These are phyloP conservation scores for Malassezia pachydermatis DNA, from an alignment of 1,284 basidiomycete species.

Conservation along the genomic window DNA sequence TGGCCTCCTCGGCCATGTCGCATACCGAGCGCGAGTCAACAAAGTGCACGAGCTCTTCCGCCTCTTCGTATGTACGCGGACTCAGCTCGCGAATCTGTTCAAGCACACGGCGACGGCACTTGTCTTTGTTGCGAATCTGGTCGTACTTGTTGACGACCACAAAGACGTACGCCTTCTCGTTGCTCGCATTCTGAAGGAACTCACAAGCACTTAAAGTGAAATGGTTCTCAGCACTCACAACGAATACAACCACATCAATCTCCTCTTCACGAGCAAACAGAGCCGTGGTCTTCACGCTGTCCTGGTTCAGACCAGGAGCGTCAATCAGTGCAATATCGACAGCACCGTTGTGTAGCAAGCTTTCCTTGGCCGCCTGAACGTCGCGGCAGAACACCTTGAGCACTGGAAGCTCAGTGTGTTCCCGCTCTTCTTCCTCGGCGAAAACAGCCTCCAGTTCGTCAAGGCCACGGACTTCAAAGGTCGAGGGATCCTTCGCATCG, in stretches of 20 bases:
- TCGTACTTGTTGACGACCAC: constrained; percentile 98
- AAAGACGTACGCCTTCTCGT: constrained; percentile 96
- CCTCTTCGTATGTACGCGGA: constrained; percentile 80
- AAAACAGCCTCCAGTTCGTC: constrained; percentile 70
- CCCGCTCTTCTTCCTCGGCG: constrained; percentile 56
- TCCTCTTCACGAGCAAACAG: constrained; percentile 93
- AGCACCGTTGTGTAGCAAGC: constrained; percentile 68
- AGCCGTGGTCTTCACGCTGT: constrained; percentile 88
- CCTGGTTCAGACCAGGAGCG: constrained; percentile 91
- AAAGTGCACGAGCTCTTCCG: constrained; percentile 90
- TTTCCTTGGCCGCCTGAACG: constrained; percentile 29
- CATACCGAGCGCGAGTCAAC: constrained; percentile 64
- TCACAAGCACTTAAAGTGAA: constrained; percentile 93
- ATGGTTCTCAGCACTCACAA: constrained; percentile 96
- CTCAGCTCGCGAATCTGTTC: constrained; percentile 90
- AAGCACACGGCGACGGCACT: constrained; percentile 76
- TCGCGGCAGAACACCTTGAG: constrained; percentile 50
- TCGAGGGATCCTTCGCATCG: constrained; percentile 61
- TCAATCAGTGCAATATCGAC: constrained; percentile 98
- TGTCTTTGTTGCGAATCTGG: constrained; percentile 87
- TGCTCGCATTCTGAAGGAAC: constrained; percentile 82
- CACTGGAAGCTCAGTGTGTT: constrained; percentile 31
- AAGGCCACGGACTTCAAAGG: constrained; percentile 63
- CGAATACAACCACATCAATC: constrained; percentile 97
- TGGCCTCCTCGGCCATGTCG: constrained; percentile 22